A percentile compares a stretch with the other conserved stretches of the same genome.
Conservation (phyloP, 139 green algal genomes). For the Chlorella sp. region DNA sequence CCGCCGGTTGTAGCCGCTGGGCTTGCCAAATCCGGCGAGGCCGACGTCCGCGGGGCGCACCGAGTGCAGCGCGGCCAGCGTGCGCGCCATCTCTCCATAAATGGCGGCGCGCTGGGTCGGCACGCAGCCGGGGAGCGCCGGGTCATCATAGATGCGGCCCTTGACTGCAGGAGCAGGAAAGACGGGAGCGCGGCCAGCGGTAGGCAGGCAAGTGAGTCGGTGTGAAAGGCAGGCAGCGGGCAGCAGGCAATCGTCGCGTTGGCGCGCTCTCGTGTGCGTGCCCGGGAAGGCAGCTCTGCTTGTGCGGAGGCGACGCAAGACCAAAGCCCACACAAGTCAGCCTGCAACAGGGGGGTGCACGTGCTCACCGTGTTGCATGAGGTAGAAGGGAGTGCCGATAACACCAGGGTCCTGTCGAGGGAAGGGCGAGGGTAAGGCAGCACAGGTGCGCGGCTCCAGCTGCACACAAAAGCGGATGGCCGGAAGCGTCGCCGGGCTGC, state of each 20-base stretch:
- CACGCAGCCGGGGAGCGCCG: conserved; percentile 63
- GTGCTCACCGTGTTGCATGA: conserved; percentile 93
- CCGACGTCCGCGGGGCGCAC: conserved; percentile 57
- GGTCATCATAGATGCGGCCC: conserved; percentile 79
- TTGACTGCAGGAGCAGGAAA: too few species aligned
- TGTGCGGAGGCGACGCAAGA: too few species aligned
- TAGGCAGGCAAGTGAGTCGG: too few species aligned
- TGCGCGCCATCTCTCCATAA: conserved; percentile 56
- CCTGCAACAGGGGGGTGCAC: too few species aligned
- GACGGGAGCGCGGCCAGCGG: too few species aligned
- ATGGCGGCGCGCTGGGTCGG: conserved; percentile 36
- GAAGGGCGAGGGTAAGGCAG: not conserved
- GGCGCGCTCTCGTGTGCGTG: too few species aligned
- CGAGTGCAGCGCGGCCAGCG: conserved; percentile 85
- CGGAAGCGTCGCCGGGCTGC: not conserved
- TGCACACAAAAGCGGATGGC: not conserved
- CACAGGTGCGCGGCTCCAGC: not conserved
- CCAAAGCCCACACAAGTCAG: too few species aligned
- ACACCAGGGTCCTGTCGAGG: conserved; percentile 66
- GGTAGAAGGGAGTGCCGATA: conserved; percentile 94
- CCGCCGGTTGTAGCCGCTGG: conserved; percentile 68
- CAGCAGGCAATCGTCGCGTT: too few species aligned
- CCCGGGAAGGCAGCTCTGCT: too few species aligned
- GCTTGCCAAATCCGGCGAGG: conserved; percentile 68
- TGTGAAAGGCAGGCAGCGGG: too few species aligned